Conservation (phyloP, 2,329 filamentous ascomycete genomes). For the Orbilia oligospora region DNA sequence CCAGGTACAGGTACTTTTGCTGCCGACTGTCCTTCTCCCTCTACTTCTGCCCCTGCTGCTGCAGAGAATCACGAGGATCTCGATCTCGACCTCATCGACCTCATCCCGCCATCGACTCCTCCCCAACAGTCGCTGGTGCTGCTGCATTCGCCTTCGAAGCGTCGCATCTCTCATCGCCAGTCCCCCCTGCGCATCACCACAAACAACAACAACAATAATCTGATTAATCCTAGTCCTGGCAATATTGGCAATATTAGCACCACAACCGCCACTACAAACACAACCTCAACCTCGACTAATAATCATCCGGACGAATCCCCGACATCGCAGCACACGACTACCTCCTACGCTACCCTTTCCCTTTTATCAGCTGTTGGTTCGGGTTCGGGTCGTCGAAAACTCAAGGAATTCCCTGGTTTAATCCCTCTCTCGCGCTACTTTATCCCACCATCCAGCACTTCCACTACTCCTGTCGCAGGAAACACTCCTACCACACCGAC, state of each 20-base stretch:
- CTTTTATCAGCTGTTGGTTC: slow-evolving; percentile 51
- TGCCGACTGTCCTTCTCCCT: background rate
- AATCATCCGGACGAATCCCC: slow-evolving; percentile 24
- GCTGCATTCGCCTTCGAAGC: slow-evolving; percentile 42
- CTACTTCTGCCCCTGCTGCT: background rate
- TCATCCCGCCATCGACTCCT: slow-evolving; percentile 26
- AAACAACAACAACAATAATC: slow-evolving; percentile 29
- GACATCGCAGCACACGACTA: slow-evolving; percentile 31
- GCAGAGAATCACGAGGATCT: background rate
- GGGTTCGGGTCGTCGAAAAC: slow-evolving; percentile 54
- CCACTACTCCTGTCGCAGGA: slow-evolving; percentile 42
- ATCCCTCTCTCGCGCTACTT: slow-evolving; percentile 60
- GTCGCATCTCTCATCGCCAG: slow-evolving; percentile 50
- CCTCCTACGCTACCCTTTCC: slow-evolving; percentile 52
- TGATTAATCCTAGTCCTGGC: slow-evolving; percentile 10
- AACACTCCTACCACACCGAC: slow-evolving; percentile 52
- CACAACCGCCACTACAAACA: background rate
- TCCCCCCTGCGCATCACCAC: slow-evolving; percentile 28
- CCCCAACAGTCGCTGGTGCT: slow-evolving; percentile 52
- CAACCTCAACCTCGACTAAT: slow-evolving; percentile 8
- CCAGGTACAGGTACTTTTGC: background rate
- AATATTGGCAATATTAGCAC: background rate
- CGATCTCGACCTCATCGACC: slow-evolving; percentile 13
- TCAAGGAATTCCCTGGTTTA: slow-evolving; percentile 56
- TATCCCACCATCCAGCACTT: slow-evolving; percentile 46